phyloP scores from a whole-genome alignment of 257 asterid genomes.

The Jacaranda mimosifolia region DNA sequence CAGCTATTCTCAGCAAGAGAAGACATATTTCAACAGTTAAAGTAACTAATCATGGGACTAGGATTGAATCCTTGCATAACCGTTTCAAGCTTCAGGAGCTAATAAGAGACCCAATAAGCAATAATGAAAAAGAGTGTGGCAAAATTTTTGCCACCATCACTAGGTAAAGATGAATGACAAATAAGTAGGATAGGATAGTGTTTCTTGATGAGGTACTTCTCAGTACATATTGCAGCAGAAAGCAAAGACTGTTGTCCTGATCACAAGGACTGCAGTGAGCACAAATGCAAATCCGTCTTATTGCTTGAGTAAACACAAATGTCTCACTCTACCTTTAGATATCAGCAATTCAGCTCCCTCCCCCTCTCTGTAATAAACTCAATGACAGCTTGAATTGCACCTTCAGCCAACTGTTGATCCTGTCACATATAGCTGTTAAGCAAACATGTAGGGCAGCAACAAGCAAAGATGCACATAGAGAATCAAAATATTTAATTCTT shows the following conservation, averaged over 20 bases:
- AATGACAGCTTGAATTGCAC: slow-evolving; percentile 91
- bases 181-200: slow-evolving; percentile 86
- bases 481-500: slow-evolving; percentile 29
- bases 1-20: slow-evolving; percentile 93
- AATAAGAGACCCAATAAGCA: too few species aligned
- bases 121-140: too few species aligned
- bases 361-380: slow-evolving; percentile 86
- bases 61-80: too few species aligned
- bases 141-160: slow-evolving; percentile 30
- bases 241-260: slow-evolving; percentile 95
- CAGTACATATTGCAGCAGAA: slow-evolving; percentile 80
- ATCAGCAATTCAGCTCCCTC: slow-evolving; percentile 82
- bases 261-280: slow-evolving; percentile 39
- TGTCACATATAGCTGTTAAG: slow-evolving; percentile 93
- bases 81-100: too few species aligned
- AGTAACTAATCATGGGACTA: slow-evolving; percentile 35
- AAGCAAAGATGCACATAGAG: slow-evolving; percentile 43
- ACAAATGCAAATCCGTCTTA: slow-evolving; percentile 31
- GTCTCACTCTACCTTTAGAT: slow-evolving; percentile 74
- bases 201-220: slow-evolving; percentile 96
- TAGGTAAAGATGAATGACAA: slow-evolving; percentile 32
- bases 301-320: slow-evolving; percentile 27
- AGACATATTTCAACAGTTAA: slow-evolving; percentile 76
- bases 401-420: slow-evolving; percentile 93
- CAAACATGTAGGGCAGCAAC: slow-evolving; percentile 82